These are phyloP conservation scores for Linnemannia exigua DNA, from an alignment of 192 early-diverging fungal genomes.

Conservation along the genomic window DNA sequence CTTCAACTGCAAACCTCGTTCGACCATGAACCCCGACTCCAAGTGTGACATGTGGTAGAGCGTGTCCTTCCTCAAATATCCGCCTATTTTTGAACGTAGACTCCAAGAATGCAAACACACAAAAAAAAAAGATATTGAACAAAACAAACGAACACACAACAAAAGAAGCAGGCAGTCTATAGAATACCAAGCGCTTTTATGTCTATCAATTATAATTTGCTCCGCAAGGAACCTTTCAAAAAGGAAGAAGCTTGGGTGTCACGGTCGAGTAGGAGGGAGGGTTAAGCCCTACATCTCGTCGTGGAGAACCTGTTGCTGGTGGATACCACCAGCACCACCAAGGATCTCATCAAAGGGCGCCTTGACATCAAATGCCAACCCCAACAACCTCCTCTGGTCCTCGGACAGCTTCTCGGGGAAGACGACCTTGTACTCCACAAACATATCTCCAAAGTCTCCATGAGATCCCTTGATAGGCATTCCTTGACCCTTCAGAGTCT, in stretches of 20 bases:
- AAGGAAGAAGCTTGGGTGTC: too few relatives aligned
- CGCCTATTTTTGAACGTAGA: not conserved
- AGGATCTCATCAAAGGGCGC: conserved; percentile 29
- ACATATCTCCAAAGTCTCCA: conserved; percentile 81
- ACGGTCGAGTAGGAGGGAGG: too few relatives aligned
- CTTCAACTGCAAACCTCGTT: conserved; percentile 73
- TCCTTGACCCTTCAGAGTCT: conserved; percentile 85
- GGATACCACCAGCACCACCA: not conserved
- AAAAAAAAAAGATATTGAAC: conserved; percentile 5
- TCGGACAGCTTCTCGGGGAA: conserved; percentile 71
- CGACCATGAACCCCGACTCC: conserved; percentile 75
- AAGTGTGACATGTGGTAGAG: conserved; percentile 69
- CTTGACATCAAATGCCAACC: conserved; percentile 28
- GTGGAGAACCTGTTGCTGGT: conserved; percentile 40
- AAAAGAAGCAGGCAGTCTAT: not conserved
- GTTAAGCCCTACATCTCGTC: conserved; percentile 42
- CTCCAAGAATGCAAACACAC: not conserved
- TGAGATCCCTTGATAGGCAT: conserved; percentile 83
- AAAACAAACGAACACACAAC: too few relatives aligned
- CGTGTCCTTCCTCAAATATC: too few relatives aligned
- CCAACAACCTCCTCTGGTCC: conserved; percentile 32
- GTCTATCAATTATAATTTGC: not conserved
- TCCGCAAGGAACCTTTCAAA: not conserved
- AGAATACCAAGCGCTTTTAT: not conserved
- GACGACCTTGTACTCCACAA: conserved; percentile 88